phyloP scores from a whole-genome alignment of 169 alveolate species.

The Perkinsus marinus region DNA sequence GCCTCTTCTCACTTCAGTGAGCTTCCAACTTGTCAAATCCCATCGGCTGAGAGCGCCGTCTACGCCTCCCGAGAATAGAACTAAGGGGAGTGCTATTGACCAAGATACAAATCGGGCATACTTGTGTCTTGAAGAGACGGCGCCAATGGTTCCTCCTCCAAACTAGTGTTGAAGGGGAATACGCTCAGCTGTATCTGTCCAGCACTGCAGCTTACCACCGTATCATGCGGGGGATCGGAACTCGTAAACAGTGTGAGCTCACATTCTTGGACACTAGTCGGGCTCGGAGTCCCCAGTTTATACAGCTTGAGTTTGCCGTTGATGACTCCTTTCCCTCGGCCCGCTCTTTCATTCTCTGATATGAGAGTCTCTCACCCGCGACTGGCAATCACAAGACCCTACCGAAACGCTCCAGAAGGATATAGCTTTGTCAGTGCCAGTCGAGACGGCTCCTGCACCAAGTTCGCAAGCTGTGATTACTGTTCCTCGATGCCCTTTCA shows the following conservation, averaged over 20 bases:
- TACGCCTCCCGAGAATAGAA: not conserved
- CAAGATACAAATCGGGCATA: not conserved
- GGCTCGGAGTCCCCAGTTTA: not conserved
- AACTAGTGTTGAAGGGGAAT: not conserved
- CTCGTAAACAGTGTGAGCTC: not conserved
- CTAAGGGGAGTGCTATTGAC: not conserved
- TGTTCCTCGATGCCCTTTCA: not conserved
- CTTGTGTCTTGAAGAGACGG: not conserved
- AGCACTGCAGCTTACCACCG: too few species aligned
- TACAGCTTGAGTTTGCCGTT: not conserved
- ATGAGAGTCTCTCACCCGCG: not conserved
- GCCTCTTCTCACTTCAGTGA: not conserved
- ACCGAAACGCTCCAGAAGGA: not conserved
- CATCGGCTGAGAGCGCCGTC: not conserved
- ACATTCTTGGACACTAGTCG: not conserved
- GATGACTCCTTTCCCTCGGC: not conserved
- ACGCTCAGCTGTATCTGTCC: not conserved
- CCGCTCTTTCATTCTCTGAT: too few species aligned
- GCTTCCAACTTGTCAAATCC: not conserved
- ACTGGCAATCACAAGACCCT: not conserved
- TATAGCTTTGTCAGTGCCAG: not conserved
- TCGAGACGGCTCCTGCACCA: not conserved
- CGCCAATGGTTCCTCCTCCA: not conserved
- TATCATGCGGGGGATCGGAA: not conserved
- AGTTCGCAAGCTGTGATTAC: not conserved